Base-by-base conservation (phyloP, 192 early-diverging fungal genomes). In the Backusella luteola region DNA sequence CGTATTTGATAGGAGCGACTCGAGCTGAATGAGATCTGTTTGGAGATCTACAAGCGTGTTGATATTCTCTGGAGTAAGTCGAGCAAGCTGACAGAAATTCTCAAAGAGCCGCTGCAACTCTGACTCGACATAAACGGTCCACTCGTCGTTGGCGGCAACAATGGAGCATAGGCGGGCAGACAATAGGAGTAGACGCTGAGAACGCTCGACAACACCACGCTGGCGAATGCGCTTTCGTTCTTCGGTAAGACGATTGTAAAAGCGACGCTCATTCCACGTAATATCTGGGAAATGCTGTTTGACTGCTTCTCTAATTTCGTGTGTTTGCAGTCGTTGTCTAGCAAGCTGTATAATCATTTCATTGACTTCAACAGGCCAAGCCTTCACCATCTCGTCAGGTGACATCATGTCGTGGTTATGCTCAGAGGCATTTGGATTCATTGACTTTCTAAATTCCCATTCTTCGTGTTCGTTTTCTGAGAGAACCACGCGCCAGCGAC, bases 391-490 rank as follows among this genome's bases (percentile, higher is more conserved):
- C 32, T 86, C 82, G 42, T 88, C 86, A 11, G 87, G 87, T 35
- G 84, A 79, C 42, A 85, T 85, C 49, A 89, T 77, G 14, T 86
- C 84, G 44, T 89, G 88, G 71, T 89, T 89, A 39, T 89, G 88
- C 63, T 84, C 83, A 71, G 80, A 83, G 11, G 85, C 84, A 26
- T 80, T 80, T 11, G 88, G 84, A 72, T 85, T 89, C 59, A 83
- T 78, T 32, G 88, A 87, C 73, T 89, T 88, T 32, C 87, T 74
- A 66, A 89, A 89, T 67, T 88, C 83, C 88, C 88, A 89, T 63
- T 67, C 59, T 59, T 77, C 76, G 19, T 83, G 80, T 39, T 86
- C 84, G 75, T 87, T 87, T 75, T 88, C 83, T 68, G 87, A 89
- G 23, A 89, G 73, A 1, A 87, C 86, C 6, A 89, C 85, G 34